Evolutionary conservation across 1,284 basidiomycete genomes (phyloP).

Genomic region (Microbotryum scabiosae): DNA sequence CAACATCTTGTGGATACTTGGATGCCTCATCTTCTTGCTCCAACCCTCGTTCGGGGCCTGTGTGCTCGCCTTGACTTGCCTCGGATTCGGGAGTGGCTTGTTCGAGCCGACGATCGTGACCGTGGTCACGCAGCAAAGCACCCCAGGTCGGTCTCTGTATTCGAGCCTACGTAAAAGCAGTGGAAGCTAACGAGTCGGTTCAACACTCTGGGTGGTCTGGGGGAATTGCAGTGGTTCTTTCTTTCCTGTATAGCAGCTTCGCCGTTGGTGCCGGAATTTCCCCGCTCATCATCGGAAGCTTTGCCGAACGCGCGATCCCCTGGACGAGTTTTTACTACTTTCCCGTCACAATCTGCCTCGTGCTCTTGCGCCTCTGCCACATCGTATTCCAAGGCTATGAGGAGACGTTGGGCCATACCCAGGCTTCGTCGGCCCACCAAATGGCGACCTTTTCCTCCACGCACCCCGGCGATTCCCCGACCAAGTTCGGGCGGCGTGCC

Average conservation of each 20-base stretch:
- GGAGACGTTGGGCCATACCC: too few species aligned
- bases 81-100: constrained; percentile 11
- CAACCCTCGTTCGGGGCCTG: constrained; percentile 23
- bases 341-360: constrained; percentile 12
- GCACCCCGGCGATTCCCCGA: too few species aligned
- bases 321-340: constrained; percentile 20
- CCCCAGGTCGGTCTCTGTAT: constrained; percentile 6
- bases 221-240: too few species aligned
- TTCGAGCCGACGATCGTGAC: constrained; percentile 23
- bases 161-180: too few species aligned
- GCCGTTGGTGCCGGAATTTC: constrained; percentile 24
- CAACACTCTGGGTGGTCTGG: too few species aligned
- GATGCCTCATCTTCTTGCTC: constrained; percentile 12
- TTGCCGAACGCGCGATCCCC: constrained; percentile 13
- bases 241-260: constrained; percentile 2
- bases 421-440: too few species aligned
- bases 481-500: too few species aligned
- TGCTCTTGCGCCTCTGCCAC: constrained; percentile 13
- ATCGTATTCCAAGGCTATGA: too few species aligned
- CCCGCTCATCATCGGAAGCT: constrained; percentile 22
- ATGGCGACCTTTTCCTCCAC: too few species aligned
- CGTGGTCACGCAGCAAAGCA: constrained; percentile 21
- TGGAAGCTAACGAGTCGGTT: too few species aligned
- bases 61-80: constrained; percentile 19
- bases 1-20: constrained; percentile 2